Conservation (phyloP, 371 early-diverging fungal species). For the Basidiobolus meristosporus region DNA sequence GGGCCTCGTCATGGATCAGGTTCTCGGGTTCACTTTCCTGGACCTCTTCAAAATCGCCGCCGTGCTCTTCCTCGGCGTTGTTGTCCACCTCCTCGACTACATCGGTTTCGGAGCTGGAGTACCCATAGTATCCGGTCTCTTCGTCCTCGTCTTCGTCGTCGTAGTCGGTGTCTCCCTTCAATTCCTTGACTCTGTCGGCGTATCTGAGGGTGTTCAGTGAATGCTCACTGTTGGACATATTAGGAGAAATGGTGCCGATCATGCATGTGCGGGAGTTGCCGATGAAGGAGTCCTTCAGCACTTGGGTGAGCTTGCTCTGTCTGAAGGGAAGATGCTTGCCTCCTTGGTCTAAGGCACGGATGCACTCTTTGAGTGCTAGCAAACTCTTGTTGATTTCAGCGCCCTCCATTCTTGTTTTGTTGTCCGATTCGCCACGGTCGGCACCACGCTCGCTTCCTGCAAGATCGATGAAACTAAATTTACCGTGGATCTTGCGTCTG, state of each 20-base stretch:
- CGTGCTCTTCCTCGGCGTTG: background rate
- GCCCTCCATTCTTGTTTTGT: slow-evolving; percentile 89
- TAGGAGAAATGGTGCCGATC: slow-evolving; percentile 94
- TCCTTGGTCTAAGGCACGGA: slow-evolving; percentile 86
- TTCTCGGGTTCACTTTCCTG: no score
- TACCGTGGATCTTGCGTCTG: slow-evolving; percentile 27
- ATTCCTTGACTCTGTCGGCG: slow-evolving; percentile 49
- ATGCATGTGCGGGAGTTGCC: slow-evolving; percentile 94
- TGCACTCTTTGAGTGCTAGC: slow-evolving; percentile 93
- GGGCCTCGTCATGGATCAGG: no score
- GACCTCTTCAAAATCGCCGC: background rate
- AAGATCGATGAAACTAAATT: slow-evolving; percentile 94
- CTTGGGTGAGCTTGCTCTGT: slow-evolving; percentile 93
- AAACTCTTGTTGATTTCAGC: slow-evolving; percentile 97
- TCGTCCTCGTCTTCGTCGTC: slow-evolving; percentile 5
- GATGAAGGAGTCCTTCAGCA: slow-evolving; percentile 93
- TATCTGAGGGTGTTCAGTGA: slow-evolving; percentile 96
- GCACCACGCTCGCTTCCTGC: slow-evolving; percentile 98
- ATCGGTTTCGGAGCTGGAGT: background rate
- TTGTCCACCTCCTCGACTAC: background rate
- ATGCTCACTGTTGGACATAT: slow-evolving; percentile 83
- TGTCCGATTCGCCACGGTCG: slow-evolving; percentile 84
- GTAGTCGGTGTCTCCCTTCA: slow-evolving; percentile 4
- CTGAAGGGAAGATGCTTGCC: slow-evolving; percentile 91
- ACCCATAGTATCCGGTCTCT: background rate